Percentiles rank a stretch among this genome's conserved stretches.
Conservation (phyloP, 2,329 filamentous ascomycete species). For the Raffaelea arxii region DNA sequence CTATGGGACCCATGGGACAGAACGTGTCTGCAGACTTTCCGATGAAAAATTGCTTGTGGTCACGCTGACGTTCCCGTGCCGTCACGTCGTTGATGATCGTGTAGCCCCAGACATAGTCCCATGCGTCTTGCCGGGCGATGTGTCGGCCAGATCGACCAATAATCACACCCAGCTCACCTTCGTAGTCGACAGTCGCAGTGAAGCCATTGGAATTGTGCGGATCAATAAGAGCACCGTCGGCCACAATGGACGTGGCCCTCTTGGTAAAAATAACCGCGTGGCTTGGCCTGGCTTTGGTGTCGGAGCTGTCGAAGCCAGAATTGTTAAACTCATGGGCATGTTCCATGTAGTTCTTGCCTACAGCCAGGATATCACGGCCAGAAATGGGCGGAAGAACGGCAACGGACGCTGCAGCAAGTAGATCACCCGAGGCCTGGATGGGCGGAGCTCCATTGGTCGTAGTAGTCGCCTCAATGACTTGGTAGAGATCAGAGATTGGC, state of each 20-base stretch:
- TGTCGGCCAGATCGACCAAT: slow-evolving; percentile 38
- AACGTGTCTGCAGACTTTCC: slow-evolving; percentile 47
- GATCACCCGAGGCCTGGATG: not conserved
- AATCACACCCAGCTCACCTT: slow-evolving; percentile 47
- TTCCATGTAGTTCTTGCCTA: slow-evolving; percentile 7
- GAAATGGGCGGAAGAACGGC: not conserved
- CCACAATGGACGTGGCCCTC: slow-evolving; percentile 2
- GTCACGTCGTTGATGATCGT: slow-evolving; percentile 47
- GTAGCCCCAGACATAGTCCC: slow-evolving; percentile 44
- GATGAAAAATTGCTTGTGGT: slow-evolving; percentile 52
- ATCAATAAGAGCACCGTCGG: not conserved
- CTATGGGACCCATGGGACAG: slow-evolving; percentile 38
- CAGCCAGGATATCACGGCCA: slow-evolving; percentile 1
- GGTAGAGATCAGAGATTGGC: not conserved
- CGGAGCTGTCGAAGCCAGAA: slow-evolving; percentile 3
- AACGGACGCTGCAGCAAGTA: not conserved
- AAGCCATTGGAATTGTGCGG: not conserved
- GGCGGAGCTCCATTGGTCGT: not conserved
- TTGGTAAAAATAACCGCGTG: slow-evolving; percentile 5
- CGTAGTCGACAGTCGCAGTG: slow-evolving; percentile 32
- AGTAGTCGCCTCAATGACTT: slow-evolving; percentile 4
- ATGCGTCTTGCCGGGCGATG: slow-evolving; percentile 32
- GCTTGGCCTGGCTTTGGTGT: slow-evolving; percentile 2
- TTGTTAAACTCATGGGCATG: slow-evolving; percentile 4
- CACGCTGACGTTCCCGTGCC: slow-evolving; percentile 38